Conservation (phyloP, 805 yeast genomes). For the Candida boidinii region DNA sequence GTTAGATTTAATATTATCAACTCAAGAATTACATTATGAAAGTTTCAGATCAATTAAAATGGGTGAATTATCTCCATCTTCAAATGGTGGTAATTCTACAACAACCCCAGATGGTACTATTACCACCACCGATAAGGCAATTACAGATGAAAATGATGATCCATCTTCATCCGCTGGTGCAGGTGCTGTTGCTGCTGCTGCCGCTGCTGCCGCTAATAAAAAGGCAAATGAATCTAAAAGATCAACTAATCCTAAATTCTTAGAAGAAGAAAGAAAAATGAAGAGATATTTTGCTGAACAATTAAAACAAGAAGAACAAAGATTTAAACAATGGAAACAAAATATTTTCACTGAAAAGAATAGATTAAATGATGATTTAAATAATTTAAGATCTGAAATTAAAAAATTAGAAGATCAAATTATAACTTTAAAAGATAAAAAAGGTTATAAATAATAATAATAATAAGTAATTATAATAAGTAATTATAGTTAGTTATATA, state of each 20-base stretch:
- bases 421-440: constrained; percentile 48
- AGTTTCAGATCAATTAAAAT: constrained; percentile 67
- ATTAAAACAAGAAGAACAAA: constrained; percentile 91
- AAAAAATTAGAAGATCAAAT: constrained; percentile 71
- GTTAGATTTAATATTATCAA: constrained; percentile 72
- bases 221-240: constrained; percentile 39
- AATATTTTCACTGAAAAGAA: constrained; percentile 93
- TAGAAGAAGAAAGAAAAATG: constrained; percentile 91
- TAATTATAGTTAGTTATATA: not conserved
- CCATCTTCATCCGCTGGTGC: constrained; percentile 26
- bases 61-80: constrained; percentile 35
- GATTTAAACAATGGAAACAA: constrained; percentile 98
- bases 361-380: constrained; percentile 87
- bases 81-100: constrained; percentile 2
- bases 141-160: not conserved
- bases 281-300: constrained; percentile 95
- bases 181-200: too few relatives aligned
- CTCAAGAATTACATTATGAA: constrained; percentile 77
- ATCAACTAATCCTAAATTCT: constrained; percentile 77
- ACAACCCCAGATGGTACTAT: constrained; percentile 10
- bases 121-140: constrained; percentile 4
- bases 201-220: constrained; percentile 11
- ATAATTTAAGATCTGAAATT: constrained; percentile 73
- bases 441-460: constrained; percentile 26
- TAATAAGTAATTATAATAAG: not conserved